These are phyloP conservation scores for Rubia balearica DNA, from an alignment of 305 asterid genomes.

Conservation along the genomic window DNA sequence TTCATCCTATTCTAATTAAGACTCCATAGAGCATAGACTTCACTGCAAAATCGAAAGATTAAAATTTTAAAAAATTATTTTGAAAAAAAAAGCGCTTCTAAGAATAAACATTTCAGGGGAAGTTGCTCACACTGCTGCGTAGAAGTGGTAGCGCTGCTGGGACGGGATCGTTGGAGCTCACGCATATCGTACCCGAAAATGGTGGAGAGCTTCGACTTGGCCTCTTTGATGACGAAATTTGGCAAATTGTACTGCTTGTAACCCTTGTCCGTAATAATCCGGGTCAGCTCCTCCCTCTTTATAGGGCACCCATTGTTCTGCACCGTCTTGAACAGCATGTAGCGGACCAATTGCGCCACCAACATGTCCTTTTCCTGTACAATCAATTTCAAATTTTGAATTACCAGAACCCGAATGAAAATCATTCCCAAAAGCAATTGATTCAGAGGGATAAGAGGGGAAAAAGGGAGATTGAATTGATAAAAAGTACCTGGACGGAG, in stretches of 20 bases:
- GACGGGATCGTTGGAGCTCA: constrained; percentile 64
- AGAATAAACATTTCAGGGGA: background rate
- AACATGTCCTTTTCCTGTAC: constrained; percentile 70
- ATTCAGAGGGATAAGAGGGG: background rate
- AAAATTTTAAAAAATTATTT: no score
- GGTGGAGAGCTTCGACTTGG: constrained; percentile 48
- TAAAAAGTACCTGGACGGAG: constrained; percentile 19
- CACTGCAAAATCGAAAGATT: background rate
- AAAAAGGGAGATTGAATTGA: background rate
- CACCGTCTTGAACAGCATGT: constrained; percentile 60
- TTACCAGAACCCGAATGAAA: background rate
- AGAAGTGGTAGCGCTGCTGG: constrained; percentile 32
- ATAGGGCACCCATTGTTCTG: constrained; percentile 78
- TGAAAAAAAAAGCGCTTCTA: background rate
- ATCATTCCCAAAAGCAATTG: background rate
- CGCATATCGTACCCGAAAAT: constrained; percentile 81
- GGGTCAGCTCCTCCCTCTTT: constrained; percentile 77
- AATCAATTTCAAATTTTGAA: background rate
- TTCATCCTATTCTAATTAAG: background rate
- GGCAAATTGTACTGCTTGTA: constrained; percentile 66
- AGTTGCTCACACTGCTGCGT: constrained; percentile 42
- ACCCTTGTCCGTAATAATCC: constrained; percentile 52
- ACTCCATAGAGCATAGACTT: no score
- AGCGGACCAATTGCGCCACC: constrained; percentile 72
- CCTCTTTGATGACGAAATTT: constrained; percentile 62